A percentile compares a stretch with the other conserved stretches of the same genome.
Evolutionary conservation across 371 early-diverging fungal species (phyloP).

Genomic region (Circinella minor): DNA sequence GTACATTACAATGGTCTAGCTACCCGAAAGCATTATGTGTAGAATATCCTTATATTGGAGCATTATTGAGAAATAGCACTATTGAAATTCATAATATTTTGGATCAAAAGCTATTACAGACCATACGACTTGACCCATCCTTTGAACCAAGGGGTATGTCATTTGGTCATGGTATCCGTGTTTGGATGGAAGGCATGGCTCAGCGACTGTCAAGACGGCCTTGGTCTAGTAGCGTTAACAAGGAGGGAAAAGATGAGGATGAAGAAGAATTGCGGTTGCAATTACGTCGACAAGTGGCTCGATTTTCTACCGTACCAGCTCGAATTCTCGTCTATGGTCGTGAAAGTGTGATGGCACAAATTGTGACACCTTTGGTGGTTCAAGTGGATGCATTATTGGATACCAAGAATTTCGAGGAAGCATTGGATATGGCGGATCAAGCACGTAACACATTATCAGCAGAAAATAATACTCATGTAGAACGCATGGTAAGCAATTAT

Average conservation of each 20-base stretch:
- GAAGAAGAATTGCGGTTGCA: conserved; percentile 34
- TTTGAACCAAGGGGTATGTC: conserved; percentile 57
- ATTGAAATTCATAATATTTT: conserved; percentile 81
- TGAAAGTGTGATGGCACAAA: conserved; percentile 67
- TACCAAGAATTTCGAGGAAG: conserved; percentile 55
- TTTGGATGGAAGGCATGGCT: conserved; percentile 49
- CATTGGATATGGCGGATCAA: conserved; percentile 60
- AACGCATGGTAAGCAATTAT: conserved; percentile 34
- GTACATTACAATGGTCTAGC: conserved; percentile 79
- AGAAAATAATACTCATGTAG: conserved; percentile 48
- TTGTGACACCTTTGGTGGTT: conserved; percentile 61
- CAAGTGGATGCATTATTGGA: conserved; percentile 66
- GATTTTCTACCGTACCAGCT: conserved; percentile 57
- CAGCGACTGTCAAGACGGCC: conserved; percentile 33
- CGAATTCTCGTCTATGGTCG: conserved; percentile 66
- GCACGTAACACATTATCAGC: conserved; percentile 47
- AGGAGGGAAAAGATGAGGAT: conserved; percentile 29
- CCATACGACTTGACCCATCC: conserved; percentile 51
- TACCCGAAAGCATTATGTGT: conserved; percentile 73
- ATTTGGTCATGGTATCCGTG: conserved; percentile 56
- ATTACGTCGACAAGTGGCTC: conserved; percentile 36
- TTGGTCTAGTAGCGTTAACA: conserved; percentile 38
- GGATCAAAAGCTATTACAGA: conserved; percentile 69
- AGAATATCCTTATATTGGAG: conserved; percentile 79
- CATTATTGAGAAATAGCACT: conserved; percentile 68